Base-by-base conservation (phyloP, 2,329 filamentous ascomycete genomes). In the Aspergillus proliferans region DNA sequence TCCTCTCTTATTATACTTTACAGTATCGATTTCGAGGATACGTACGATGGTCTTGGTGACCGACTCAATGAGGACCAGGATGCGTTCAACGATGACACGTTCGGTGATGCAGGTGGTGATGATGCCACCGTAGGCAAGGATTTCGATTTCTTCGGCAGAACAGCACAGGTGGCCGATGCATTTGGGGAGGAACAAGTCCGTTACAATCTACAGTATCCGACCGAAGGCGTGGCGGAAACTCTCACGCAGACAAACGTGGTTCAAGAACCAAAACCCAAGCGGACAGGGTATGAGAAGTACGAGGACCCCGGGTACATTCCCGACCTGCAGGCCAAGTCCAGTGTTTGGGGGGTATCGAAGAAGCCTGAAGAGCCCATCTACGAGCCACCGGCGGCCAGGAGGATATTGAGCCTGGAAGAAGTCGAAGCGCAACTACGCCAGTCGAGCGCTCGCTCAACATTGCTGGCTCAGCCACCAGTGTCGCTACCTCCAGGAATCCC, bases 11-110 rank as follows among this genome's bases (percentile, higher is more conserved):
- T 51, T 47, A 10, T 15, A 44, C 3, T 41, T 18, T 38, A 4
- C 59, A 86, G 83, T 48, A 80, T 87, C 61, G 87, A 97, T 61
- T 98, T 97, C 60, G 93, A 98, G 61, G 90, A 98, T 66, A 97
- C 92, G 34, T 97, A 97, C 67, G 93, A 98, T 70, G 92, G 92
- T 15, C 77, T 98, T 38, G 93, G 90, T 49, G 87, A 95, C 64
- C 84, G 87, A 68, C 84, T 98, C 33, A 85, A 95, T 62, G 92
- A 98, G 67, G 85, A 87, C 18, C 88, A 92, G 63, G 93, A 98
- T 75, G 89, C 81, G 45, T 89, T 96, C 78, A 98, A 98, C 70
- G 89, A 97, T 61, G 93, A 97, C 66, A 98, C 93, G 2, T 98
- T 98, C 66, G 38, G 38, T 19, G 38, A 19, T 21, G 38, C 8